Base-by-base conservation (phyloP, 176 grass and related monocot genomes). In the Phoenix dactylifera region DNA sequence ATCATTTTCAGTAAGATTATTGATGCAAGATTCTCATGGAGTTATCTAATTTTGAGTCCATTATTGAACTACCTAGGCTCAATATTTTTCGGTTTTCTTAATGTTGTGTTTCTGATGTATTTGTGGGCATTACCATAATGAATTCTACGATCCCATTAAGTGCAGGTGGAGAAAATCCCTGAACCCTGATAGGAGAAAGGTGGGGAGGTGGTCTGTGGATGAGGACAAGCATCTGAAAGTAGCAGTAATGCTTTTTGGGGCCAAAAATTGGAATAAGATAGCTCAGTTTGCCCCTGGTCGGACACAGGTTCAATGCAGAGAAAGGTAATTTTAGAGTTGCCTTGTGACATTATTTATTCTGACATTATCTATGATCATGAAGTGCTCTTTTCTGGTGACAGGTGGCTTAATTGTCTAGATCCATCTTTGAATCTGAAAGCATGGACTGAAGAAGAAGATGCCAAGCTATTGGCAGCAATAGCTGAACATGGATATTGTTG, bases 391-490 rank as follows among this genome's bases (percentile, higher is more conserved):
- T 79, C 20, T 35, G 70, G 59, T 68, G 67, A 65, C 62, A 97
- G 92, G 76, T 97, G 92, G 92, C 22, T 52, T 52, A 90, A 91
- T 76, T 86, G 89, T 82, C 87, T 97, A 63, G 73, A 91, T 79
- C 92, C 87, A 69, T 35, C 82, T 69, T 66, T 97, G 61, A 71
- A 91, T 59, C 81, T 79, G 51, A 51, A 73, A 26, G 51, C 80
- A 52, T 97, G 92, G 92, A 72, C 26, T n/a, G 76, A 66, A 57
- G 92, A 97, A 74, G 92, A 97, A 53, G 84, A 97, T 72, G 82
- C 69, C 3, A 78, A 72, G 52, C 74, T 97, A 55, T 74, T 97
- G 67, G 70, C 65, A 63, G 71, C 87, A 17, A 78, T 88, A 54
- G 32, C 63, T 22, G 55, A 80, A 59, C 57, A 85, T 83, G 92